Base-by-base conservation (phyloP, 2,329 filamentous ascomycete genomes). In the Seiridium cupressi region DNA sequence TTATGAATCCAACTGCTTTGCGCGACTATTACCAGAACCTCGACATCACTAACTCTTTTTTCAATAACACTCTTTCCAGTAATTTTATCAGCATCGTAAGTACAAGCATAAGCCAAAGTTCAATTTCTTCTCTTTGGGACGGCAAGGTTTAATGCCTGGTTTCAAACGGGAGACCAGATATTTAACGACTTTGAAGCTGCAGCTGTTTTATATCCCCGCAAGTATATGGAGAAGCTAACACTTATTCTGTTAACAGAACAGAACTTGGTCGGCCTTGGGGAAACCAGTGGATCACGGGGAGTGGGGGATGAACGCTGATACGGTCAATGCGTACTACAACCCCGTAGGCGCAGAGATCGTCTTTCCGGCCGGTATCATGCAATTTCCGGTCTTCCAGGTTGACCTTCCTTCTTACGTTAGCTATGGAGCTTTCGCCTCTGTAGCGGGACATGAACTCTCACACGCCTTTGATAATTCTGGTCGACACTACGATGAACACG, bases 391-490 rank as follows among this genome's bases (percentile, higher is more conserved):
- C 9, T 89, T 89, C 66, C 81, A 85, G 59, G 78, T 68, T 77
- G 60, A 74, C 74, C 47, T 86, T 79, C 13, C 77, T 76, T 62
- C 87, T 82, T 73, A 76, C 84, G 62, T 83, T 5, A 72, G 81
- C 13, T 89, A 89, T 67, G 86, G 86, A 31, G 84, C 84, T 1
- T 88, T 88, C 64, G 86, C 84, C 5, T 80, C 84, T 0, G 82
- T 88, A 8, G 84, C 83, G 47, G 86, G 86, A 2, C 86, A 89
- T 67, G 86, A 89, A 65, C 77, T 89, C 9, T 86, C 84, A 2
- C 86, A 89, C 61, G 86, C 84, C n/a, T 89, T 89, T 67, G 86
- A 89, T 68, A 86, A 82, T 38, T 85, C 81, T 0, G 86, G 86
- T 54, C 79, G 85, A 44, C 82, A 87, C 67, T 89, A 86, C 61